These are phyloP conservation scores for Metschnikowia picachoensis DNA, from an alignment of 805 yeast species.

Conservation along the genomic window DNA sequence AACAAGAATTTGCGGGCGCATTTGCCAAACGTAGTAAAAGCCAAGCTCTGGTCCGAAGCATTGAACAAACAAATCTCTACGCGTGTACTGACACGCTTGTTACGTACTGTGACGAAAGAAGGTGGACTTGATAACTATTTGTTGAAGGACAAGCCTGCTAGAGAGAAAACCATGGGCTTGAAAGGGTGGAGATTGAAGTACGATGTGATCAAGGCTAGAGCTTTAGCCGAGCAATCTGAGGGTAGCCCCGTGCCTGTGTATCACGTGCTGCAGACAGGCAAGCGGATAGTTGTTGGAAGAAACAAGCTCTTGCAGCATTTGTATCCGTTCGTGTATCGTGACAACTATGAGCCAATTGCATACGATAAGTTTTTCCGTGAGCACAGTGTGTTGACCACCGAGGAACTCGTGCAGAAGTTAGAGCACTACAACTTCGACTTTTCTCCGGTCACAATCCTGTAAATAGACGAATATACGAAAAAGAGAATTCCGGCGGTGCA, in stretches of 20 bases:
- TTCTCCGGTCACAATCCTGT: slow-evolving; percentile 21
- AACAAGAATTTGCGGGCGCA: slow-evolving; percentile 73
- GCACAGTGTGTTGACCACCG: slow-evolving; percentile 43
- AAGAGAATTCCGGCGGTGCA: not conserved
- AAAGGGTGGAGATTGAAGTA: slow-evolving; percentile 89
- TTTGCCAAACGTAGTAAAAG: slow-evolving; percentile 74
- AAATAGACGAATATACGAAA: slow-evolving; percentile 1
- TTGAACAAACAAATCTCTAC: slow-evolving; percentile 54
- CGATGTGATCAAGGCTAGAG: slow-evolving; percentile 52
- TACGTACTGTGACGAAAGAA: slow-evolving; percentile 83
- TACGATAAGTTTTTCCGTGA: slow-evolving; percentile 46
- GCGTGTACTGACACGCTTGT: slow-evolving; percentile 72
- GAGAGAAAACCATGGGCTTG: slow-evolving; percentile 90
- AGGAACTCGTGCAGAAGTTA: slow-evolving; percentile 48
- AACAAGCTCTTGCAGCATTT: slow-evolving; percentile 55
- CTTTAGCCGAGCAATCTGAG: slow-evolving; percentile 36
- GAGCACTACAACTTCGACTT: slow-evolving; percentile 42
- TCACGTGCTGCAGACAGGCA: slow-evolving; percentile 41
- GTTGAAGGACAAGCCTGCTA: slow-evolving; percentile 79
- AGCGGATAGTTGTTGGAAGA: slow-evolving; percentile 57
- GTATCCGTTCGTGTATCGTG: slow-evolving; percentile 47
- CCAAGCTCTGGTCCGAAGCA: slow-evolving; percentile 81
- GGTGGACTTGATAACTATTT: slow-evolving; percentile 93
- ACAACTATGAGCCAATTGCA: slow-evolving; percentile 41
- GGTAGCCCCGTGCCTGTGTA: slow-evolving; percentile 39